Conservation (phyloP, 768 basidiomycete genomes). For the Mycena venus region DNA sequence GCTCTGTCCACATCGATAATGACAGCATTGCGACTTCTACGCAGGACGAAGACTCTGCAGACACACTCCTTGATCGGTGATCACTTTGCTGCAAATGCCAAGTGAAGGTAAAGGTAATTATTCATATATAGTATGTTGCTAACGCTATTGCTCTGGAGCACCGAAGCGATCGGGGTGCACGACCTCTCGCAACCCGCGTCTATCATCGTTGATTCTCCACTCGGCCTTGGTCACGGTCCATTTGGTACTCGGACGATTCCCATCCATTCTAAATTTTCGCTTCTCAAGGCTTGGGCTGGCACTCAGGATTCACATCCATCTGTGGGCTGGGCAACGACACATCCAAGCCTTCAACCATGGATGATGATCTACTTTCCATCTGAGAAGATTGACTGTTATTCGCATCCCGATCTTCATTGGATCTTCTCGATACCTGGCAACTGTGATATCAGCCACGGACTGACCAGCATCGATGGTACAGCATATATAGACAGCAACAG, state of each 20-base stretch:
- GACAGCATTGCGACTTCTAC: neutral
- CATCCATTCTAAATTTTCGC: too few relatives aligned
- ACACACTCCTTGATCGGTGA: neutral
- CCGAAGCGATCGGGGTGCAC: neutral
- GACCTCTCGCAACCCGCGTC: neutral
- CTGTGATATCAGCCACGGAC: too few relatives aligned
- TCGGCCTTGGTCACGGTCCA: neutral
- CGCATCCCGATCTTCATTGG: too few relatives aligned
- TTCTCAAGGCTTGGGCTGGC: too few relatives aligned
- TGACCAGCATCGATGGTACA: too few relatives aligned
- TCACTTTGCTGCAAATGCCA: neutral
- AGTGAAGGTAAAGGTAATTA: neutral
- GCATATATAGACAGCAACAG: too few relatives aligned
- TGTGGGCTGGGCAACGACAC: too few relatives aligned
- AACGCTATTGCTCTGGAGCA: neutral
- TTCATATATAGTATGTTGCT: neutral
- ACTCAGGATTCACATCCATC: too few relatives aligned
- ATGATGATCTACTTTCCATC: too few relatives aligned
- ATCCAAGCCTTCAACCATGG: too few relatives aligned
- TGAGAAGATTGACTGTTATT: too few relatives aligned
- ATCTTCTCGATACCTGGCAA: too few relatives aligned
- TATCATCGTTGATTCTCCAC: neutral
- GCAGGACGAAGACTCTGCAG: neutral
- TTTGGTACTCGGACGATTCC: neutral
- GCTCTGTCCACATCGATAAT: neutral